Evolutionary conservation across 164 flowering plant species (phyloP).

Genomic region (Annona cherimola): DNA sequence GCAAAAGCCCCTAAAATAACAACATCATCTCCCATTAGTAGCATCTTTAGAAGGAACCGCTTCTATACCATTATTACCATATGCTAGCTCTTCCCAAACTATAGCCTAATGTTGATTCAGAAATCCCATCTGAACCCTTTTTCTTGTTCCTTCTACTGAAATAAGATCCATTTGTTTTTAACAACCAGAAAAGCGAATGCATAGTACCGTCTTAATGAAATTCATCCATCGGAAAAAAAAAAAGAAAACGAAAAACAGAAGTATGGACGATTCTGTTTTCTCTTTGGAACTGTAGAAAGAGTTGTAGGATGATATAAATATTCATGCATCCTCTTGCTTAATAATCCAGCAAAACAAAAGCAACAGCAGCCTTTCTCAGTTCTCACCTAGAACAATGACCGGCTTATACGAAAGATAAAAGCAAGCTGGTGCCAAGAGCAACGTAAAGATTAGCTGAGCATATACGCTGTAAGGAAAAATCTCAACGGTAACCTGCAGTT

Average conservation of each 20-base stretch:
- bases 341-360: background rate
- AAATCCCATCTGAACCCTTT: background rate
- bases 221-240: no score
- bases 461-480: slow-evolving; percentile 18
- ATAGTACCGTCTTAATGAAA: no score
- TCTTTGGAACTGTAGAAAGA: no score
- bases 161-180: no score
- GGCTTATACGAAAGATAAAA: slow-evolving; percentile 20
- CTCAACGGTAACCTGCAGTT: slow-evolving; percentile 19
- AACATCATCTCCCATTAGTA: slow-evolving; percentile 3
- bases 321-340: background rate
- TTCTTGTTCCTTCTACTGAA: no score
- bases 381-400: slow-evolving; percentile 19
- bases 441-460: slow-evolving; percentile 18
- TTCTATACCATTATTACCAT: background rate
- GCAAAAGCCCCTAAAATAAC: slow-evolving; percentile 15
- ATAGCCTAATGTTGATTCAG: background rate
- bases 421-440: slow-evolving; percentile 19
- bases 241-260: no score
- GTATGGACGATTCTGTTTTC: no score
- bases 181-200: no score
- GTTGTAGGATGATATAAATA: no score
- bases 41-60: background rate
- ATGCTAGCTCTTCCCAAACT: background rate
- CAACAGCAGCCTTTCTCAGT: background rate